A percentile compares a stretch with the other conserved stretches of the same genome.
Conservation (phyloP, 1,284 basidiomycete genomes). For the Naganishia liquefaciens region DNA sequence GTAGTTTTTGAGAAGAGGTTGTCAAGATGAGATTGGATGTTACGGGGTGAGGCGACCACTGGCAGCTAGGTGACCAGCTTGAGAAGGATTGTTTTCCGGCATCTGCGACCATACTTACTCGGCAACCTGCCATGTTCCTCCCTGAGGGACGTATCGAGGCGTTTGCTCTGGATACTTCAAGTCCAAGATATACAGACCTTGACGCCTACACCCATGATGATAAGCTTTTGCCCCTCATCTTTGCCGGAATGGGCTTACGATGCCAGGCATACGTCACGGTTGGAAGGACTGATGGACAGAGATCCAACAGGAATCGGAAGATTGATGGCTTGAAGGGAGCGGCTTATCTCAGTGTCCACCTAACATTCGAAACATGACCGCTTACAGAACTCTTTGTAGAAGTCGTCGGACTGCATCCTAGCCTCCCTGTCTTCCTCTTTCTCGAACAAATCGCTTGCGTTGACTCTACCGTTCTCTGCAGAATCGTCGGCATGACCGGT, state of each 20-base stretch:
- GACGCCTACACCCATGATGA: constrained; percentile 60
- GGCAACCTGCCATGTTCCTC: constrained; percentile 94
- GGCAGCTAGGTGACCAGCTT: constrained; percentile 58
- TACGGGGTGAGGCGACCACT: constrained; percentile 91
- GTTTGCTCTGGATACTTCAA: constrained; percentile 81
- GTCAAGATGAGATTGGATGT: constrained; percentile 89
- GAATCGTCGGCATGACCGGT: not conserved
- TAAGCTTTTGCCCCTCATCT: not conserved
- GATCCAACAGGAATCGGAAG: constrained; percentile 56
- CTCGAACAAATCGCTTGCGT: constrained; percentile 23
- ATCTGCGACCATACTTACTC: constrained; percentile 52
- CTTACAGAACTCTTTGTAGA: constrained; percentile 32
- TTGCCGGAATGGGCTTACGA: constrained; percentile 35
- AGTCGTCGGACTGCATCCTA: constrained; percentile 23
- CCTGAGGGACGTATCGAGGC: constrained; percentile 90
- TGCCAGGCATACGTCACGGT: constrained; percentile 55
- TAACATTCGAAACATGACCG: not conserved
- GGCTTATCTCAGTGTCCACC: not conserved
- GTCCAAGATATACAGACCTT: constrained; percentile 96
- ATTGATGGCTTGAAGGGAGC: constrained; percentile 40
- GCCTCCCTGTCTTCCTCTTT: constrained; percentile 24
- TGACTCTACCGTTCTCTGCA: not conserved
- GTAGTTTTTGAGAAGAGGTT: constrained; percentile 90
- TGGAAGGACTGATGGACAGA: constrained; percentile 55
- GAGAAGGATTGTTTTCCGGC: not conserved